Base-by-base conservation (phyloP, 148 eudicot species). In the Chenopodium album region DNA sequence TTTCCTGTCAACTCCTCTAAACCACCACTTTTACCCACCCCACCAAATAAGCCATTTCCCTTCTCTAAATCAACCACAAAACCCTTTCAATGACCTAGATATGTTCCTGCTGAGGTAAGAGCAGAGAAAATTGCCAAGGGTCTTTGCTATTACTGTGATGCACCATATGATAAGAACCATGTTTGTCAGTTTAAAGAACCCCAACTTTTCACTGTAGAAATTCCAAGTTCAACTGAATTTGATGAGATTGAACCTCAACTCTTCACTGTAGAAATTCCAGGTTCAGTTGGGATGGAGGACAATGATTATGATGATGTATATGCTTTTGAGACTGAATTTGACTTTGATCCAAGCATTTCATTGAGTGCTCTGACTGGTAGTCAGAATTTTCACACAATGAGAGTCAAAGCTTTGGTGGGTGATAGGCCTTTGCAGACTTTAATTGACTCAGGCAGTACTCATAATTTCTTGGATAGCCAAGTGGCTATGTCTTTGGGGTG, bases 401-500 rank as follows among this genome's bases (percentile, higher is more conserved):
- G 64, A 16, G 44, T 75, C 13, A 9, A 20, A 23, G 64, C 37
- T 0, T 23, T 10, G 32, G 37, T n/a, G 8, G 26, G n/a, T 10
- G 41, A 11, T 1, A 52, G 12, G 6, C 2, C 26, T 4, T 1
- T 75, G 0, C 77, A 75, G 7, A 75, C 46, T 29, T 16, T 75
- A 13, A 14, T 31, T 31, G 1, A 31, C 32, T 31, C 32, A 31
- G 32, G 32, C 1, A 31, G 32, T 1, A 31, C 32, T 75, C 77
- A 76, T 20, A 59, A 59, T 7, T 76, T 76, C 11, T 14, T 59
- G 2, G 48, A 76, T 76, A 20, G 11, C 4, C 2, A 10, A 1
- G 11, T 63, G n/a, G 68, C 79, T 4, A 76, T 34, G 68, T 59
- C 32, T 19, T 14, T 60, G 9, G 79, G 48, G 12, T 76, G 79